phyloP scores from a whole-genome alignment of 306 rosid genomes.

The Quercus glauca region DNA sequence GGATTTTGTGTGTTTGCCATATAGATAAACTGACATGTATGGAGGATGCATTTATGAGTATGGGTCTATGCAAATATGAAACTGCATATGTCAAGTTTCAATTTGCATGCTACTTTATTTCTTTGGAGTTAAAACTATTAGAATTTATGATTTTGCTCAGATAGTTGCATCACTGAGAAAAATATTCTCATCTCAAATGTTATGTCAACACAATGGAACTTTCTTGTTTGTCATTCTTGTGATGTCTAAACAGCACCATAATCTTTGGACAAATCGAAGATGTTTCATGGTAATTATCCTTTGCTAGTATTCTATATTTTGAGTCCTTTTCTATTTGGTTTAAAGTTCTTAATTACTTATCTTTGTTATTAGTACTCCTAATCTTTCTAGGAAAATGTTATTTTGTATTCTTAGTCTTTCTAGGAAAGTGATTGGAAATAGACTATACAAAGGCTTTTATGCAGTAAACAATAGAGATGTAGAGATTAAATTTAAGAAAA shows the following conservation, averaged over 20 bases:
- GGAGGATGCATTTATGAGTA: neutral
- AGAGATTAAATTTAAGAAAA: too few relatives aligned
- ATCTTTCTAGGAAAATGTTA: too few relatives aligned
- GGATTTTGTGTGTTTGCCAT: neutral
- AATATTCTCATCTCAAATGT: neutral
- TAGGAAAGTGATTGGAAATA: too few relatives aligned
- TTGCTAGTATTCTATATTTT: neutral
- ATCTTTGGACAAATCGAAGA: conserved; percentile 1
- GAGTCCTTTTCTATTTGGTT: too few relatives aligned
- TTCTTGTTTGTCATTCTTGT: neutral
- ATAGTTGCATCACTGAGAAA: neutral
- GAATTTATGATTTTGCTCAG: neutral
- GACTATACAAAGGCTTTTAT: too few relatives aligned
- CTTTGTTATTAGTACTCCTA: too few relatives aligned
- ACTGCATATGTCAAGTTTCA: neutral
- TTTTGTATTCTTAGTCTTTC: too few relatives aligned
- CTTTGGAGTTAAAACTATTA: neutral
- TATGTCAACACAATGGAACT: neutral
- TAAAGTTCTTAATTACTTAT: too few relatives aligned
- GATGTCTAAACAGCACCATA: neutral
- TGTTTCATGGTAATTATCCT: neutral
- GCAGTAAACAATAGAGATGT: too few relatives aligned
- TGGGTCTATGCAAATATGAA: neutral
- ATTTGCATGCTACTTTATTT: neutral
- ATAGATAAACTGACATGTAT: neutral